Base-by-base conservation (phyloP, 805 yeast genomes). In the Suhomyces pyralidae region DNA sequence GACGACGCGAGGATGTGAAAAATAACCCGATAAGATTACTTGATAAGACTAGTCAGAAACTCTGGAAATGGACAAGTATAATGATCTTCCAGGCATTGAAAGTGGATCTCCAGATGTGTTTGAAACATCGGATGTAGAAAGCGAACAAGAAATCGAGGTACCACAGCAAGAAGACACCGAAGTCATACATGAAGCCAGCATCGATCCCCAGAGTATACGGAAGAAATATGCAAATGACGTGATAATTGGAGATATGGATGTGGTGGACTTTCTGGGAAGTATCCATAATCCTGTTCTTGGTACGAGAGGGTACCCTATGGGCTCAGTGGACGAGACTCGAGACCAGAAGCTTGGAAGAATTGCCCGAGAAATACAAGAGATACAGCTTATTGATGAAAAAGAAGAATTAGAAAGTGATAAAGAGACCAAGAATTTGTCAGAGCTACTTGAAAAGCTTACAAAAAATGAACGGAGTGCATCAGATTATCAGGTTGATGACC, bases 81-180 rank as follows among this genome's bases (percentile, higher is more conserved):
- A 40, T 6, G 61, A 47, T 3, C 55, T 58, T 20, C 61, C 61
- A 1, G 59, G 53, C 17, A 55, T 57, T 12, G 60, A 57, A 36
- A 47, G 48, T 24, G 63, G 57, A 3, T 55, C 70, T 0, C 66
- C 60, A 51, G 79, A 72, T 30, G 70, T 79, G 2, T 78, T 67
- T 54, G 82, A 79, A 59, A 76, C 81, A 0, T 79, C 81, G 3
- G 82, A 78, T 51, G 61, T 72, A 3, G 74, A 74, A 46, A 71
- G 72, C 24, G 51, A 40, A 30, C 25, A n/a, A 17, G 50, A 51
- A 12, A 24, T 36, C 7, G 51, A 48, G 32, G 20, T 20, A 2
- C 19, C 32, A 14, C 32, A 43, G 28, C 50, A 40, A 20, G 50
- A 46, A 10, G 43, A 38, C 17, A 34, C 42, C 19, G 48, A 46